Conservation (phyloP, 768 basidiomycete genomes). For the Astraeus odoratus region DNA sequence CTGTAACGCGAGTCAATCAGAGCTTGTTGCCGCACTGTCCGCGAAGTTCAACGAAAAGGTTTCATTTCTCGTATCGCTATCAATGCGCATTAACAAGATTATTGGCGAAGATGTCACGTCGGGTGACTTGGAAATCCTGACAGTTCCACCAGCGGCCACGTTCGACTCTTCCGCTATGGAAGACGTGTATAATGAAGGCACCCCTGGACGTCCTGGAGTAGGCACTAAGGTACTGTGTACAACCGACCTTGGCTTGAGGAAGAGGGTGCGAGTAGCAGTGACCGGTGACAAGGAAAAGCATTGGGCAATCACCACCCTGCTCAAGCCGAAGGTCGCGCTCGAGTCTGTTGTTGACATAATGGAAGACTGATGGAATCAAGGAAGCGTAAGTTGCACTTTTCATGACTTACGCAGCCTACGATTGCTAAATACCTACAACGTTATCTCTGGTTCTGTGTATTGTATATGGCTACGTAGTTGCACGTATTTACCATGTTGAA, state of each 20-base stretch:
- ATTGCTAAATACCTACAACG: no score
- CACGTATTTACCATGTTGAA: no score
- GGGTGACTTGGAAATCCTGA: conserved; percentile 26
- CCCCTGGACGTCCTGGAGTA: conserved; percentile 1
- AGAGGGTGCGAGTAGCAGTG: conserved; percentile 19
- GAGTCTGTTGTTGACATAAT: conserved; percentile 30
- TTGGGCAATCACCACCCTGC: conserved; percentile 27
- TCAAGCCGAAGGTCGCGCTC: conserved; percentile 34
- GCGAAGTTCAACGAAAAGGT: conserved; percentile 40
- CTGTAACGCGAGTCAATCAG: conserved; percentile 14
- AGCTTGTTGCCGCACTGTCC: conserved; percentile 33
- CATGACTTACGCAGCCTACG: no score
- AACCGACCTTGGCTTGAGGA: conserved; percentile 31
- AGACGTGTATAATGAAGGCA: conserved; percentile 26
- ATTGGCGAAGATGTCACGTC: conserved; percentile 25
- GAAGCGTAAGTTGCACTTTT: no score
- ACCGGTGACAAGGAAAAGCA: conserved; percentile 18
- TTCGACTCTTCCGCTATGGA: conserved; percentile 25
- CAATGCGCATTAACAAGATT: conserved; percentile 41
- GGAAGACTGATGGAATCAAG: conserved; percentile 21
- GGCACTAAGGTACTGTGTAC: conserved; percentile 27
- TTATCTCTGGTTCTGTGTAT: no score
- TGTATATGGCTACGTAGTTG: neutral
- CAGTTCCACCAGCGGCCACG: conserved; percentile 15
- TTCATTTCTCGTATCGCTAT: conserved; percentile 34